Base-by-base conservation (phyloP, 2,329 filamentous ascomycete species). In the Myriosclerotinia scirpicola region DNA sequence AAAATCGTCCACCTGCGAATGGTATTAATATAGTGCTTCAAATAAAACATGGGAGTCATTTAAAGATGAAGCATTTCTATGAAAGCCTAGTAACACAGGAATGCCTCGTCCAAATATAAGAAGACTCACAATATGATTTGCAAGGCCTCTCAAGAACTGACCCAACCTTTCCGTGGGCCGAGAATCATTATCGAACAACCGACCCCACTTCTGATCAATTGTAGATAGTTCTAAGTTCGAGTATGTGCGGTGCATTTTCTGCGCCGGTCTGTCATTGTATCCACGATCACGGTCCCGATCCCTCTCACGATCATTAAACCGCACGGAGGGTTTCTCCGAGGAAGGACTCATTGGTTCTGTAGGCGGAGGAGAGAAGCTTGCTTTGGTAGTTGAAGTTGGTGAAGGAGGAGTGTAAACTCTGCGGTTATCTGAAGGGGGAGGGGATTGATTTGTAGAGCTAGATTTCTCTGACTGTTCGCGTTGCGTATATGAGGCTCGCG, bases 161-260 rank as follows among this genome's bases (percentile, higher is more conserved):
- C 85, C 85, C 20, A 94, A 81, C 62, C 91, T 83, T 58, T 82
- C 77, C 0, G 91, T 93, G 0, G 90, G 86, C 66, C 84, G 82
- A 0, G 88, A 90, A 38, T 87, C 81, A 3, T 82, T 80, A 56
- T 90, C 87, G 74, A 96, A 96, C 3, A 96, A 77, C 12, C 81
- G 82, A 7, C 91, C 90, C 92, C 92, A 96, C 74, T 88, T 88
- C 74, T 84, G 85, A 75, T 93, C 90, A 38, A 90, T 77, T 1
- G 85, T 84, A 1, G 84, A 87, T 68, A 83, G 76, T 67, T 87
- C 85, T 42, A 78, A 73, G 1, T 66, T 73, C 9, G 74, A 75
- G 58, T 67, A 75, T 67, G 71, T 73, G 30, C 73, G 67, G 14
- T 54, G 64, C 34, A 46, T 56, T 48, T 58, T 59, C 54, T 60